Evolutionary conservation across 805 yeast species (phyloP), one percentile per base, ranked within the genome.

Genomic region (Pichia gijzeniarum): DNA sequence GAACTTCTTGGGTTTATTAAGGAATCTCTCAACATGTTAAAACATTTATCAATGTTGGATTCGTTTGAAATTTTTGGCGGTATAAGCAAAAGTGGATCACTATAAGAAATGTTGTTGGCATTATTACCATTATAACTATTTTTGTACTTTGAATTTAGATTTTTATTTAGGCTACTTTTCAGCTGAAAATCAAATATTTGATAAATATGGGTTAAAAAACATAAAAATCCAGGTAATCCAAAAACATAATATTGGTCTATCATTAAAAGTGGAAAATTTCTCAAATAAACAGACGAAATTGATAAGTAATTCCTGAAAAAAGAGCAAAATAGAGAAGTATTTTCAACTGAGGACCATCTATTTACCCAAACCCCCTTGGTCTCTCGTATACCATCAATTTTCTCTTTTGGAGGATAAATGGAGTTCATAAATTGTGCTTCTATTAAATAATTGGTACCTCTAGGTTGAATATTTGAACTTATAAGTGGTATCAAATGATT

Each of bases 361-460:
- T 71, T 65, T 9, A 78, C 81, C 87, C 87, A 80, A 21, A 69
- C 55, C 5, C 83, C 85, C 47, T 66, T 72, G 8, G 85, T 79
- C 48, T 80, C 80, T 13, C 68, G 56, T 38, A 79, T 75, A 7
- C 82, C 80, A 28, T 51, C 42, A 59, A 68, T 59, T 28, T 64
- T 63, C 1, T 52, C 57, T 12, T 42, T 49, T 20, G 76, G 76
- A 1, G 76, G 73, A 13, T 49, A 43, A 58, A 69, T 55, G 28
- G 74, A 65, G 40, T 68, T 65, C 13, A 63, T 54, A 36, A 56
- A 61, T 21, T 54, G 57, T 18, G 57, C 52, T 45, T 65, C 69
- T 20, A 57, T 52, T 35, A 48, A 50, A 50, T 55, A 61, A 31
- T 54, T 53, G 2, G 59, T 53, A n/a, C 25, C 43, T 41, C 66